A percentile compares a stretch with the other conserved stretches of the same genome.
phyloP scores from a whole-genome alignment of 75 land plant species.

The Selaginella moellendorffii region DNA sequence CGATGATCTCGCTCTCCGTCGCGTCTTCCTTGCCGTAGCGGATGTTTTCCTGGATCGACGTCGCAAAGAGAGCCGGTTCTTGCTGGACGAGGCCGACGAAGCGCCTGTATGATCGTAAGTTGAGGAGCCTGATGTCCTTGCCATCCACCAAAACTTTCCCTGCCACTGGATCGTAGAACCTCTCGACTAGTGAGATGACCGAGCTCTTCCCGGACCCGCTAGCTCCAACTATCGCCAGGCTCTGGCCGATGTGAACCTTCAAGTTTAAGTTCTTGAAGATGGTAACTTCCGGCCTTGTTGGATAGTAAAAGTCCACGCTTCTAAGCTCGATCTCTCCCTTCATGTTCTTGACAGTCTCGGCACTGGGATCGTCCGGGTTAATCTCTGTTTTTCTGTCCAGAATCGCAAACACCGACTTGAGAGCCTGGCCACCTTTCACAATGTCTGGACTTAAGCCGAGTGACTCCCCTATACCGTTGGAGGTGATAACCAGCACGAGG shows the following conservation, averaged over 20 bases:
- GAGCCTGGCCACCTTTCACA: neutral
- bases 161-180: conserved; percentile 2
- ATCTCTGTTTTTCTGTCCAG: conserved; percentile 8
- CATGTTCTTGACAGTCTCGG: neutral
- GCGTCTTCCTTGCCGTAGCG: neutral
- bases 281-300: conserved; percentile 4
- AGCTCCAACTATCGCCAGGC: conserved; percentile 12
- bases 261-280: conserved; percentile 13
- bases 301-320: conserved; percentile 5
- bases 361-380: conserved; percentile 7
- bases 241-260: conserved; percentile 9
- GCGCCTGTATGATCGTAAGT: neutral
- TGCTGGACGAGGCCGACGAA: neutral
- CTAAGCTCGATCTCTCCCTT: conserved; percentile 11
- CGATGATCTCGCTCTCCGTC: conserved; percentile 2
- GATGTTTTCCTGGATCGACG: neutral
- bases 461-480: neutral
- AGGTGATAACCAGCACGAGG: conserved; percentile 3
- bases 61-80: conserved; percentile 7
- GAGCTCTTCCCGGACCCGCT: conserved; percentile 15
- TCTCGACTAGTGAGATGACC: neutral
- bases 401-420: conserved; percentile 5
- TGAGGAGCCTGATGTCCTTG: neutral
- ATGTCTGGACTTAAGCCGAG: conserved; percentile 4
- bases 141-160: conserved; percentile 4